These are phyloP conservation scores for Setomelanomma holmii DNA, from an alignment of 2,329 filamentous ascomycete species.

Conservation along the genomic window DNA sequence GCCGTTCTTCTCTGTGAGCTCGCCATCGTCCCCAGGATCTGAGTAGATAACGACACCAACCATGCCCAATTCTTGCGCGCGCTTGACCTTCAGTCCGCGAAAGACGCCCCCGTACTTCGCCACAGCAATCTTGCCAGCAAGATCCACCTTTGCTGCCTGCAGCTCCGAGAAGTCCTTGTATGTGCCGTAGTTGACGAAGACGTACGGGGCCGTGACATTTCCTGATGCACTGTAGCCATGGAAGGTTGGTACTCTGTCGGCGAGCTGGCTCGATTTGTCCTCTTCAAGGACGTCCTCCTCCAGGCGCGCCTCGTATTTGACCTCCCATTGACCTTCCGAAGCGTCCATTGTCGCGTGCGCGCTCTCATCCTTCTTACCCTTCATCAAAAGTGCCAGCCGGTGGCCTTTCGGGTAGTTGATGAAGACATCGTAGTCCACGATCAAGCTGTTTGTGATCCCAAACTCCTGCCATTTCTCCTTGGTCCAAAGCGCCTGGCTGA, in stretches of 20 bases:
- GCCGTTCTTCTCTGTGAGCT: constrained; percentile 81
- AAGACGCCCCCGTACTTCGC: constrained; percentile 87
- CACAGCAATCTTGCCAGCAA: constrained; percentile 86
- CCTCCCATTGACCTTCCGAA: constrained; percentile 58
- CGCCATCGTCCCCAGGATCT: constrained; percentile 88
- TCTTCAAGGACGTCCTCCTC: constrained; percentile 85
- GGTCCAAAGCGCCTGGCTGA: constrained; percentile 61
- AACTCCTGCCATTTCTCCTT: constrained; percentile 58
- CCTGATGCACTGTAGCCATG: constrained; percentile 93
- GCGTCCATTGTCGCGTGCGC: constrained; percentile 17
- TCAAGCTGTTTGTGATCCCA: constrained; percentile 53
- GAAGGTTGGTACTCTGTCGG: constrained; percentile 83
- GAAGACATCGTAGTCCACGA: constrained; percentile 60
- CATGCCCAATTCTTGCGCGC: constrained; percentile 89
- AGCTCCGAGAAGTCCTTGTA: constrained; percentile 87
- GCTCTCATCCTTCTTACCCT: constrained; percentile 62
- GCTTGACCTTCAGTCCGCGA: constrained; percentile 89
- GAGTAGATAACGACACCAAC: constrained; percentile 83
- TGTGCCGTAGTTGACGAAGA: constrained; percentile 92
- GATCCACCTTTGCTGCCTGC: constrained; percentile 72
- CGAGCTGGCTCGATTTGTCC: constrained; percentile 77
- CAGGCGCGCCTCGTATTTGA: constrained; percentile 80
- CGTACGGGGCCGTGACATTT: constrained; percentile 86
- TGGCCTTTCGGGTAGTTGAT: constrained; percentile 60
- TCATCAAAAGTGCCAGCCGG: constrained; percentile 54